phyloP scores from a whole-genome alignment of 1,284 basidiomycete genomes.

The Salmacisia buchloeana region DNA sequence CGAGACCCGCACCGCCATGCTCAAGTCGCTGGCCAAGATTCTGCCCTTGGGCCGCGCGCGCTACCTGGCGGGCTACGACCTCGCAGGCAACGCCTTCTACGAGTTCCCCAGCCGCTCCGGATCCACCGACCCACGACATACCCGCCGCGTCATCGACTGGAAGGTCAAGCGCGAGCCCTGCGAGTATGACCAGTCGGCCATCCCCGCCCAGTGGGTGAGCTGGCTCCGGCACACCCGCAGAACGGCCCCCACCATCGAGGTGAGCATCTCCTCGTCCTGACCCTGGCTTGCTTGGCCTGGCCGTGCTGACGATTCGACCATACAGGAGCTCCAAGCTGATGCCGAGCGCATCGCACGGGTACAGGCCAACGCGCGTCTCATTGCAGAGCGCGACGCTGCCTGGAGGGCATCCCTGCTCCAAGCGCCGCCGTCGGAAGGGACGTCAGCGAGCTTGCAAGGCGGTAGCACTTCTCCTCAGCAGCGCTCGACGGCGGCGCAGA shows the following conservation, averaged over 20 bases:
- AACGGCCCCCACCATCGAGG: conserved; percentile 33
- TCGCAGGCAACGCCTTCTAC: conserved; percentile 37
- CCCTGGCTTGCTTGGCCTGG: background rate
- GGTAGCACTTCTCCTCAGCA: too few species aligned
- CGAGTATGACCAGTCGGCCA: conserved; percentile 39
- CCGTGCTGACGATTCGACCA: too few species aligned
- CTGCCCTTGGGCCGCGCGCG: conserved; percentile 31
- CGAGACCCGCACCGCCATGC: background rate
- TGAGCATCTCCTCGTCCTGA: background rate
- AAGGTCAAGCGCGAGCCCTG: conserved; percentile 24
- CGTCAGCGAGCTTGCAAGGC: too few species aligned
- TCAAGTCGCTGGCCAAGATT: conserved; percentile 14
- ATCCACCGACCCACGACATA: background rate
- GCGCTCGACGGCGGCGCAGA: background rate
- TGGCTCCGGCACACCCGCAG: conserved; percentile 45
- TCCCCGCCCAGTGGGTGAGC: conserved; percentile 46
- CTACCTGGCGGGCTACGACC: conserved; percentile 39
- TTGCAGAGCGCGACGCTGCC: background rate
- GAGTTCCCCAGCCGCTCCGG: conserved; percentile 29
- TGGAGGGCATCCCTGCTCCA: background rate
- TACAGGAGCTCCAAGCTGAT: conserved; percentile 2
- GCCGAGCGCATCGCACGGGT: background rate
- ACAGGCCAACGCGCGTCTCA: background rate
- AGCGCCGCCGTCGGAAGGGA: background rate
- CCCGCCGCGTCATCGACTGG: conserved; percentile 22